Percentiles rank a stretch among this genome's conserved stretches.
phyloP scores from a whole-genome alignment of 495 filamentous ascomycete species.

The Durotheca rogersii region DNA sequence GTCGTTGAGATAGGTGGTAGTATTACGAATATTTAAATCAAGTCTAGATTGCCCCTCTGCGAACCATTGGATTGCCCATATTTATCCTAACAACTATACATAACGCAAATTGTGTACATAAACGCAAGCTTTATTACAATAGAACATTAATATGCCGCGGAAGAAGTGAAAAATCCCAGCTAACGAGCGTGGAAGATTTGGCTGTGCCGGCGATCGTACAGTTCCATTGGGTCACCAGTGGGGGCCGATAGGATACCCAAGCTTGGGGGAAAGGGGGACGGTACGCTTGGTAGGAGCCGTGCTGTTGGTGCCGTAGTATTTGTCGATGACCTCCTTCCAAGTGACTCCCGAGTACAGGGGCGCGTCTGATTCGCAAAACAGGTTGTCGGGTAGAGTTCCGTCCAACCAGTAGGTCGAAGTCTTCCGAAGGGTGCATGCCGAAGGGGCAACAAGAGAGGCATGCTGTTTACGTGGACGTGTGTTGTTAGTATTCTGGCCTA shows the following conservation, averaged over 20 bases:
- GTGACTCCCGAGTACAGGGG: constrained; percentile 17
- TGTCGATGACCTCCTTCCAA: constrained; percentile 24
- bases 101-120: too few species aligned
- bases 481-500: not conserved
- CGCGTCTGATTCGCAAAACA: constrained; percentile 39
- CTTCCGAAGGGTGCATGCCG: constrained; percentile 46
- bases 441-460: constrained; percentile 47
- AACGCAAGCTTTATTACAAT: too few species aligned
- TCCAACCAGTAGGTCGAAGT: constrained; percentile 52
- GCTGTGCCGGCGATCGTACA: not conserved
- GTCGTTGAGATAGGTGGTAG: too few species aligned
- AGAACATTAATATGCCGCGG: too few species aligned
- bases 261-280: not conserved
- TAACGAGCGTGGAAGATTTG: too few species aligned
- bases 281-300: constrained; percentile 13
- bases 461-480: constrained; percentile 42
- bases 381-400: constrained; percentile 46
- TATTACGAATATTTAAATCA: too few species aligned
- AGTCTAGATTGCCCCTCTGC: too few species aligned
- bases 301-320: constrained; percentile 16
- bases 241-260: not conserved
- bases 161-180: too few species aligned
- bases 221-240: not conserved
- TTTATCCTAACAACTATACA: too few species aligned
- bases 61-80: too few species aligned